Conservation (phyloP, 495 filamentous ascomycete species). For the Pyrenula aspistea region DNA sequence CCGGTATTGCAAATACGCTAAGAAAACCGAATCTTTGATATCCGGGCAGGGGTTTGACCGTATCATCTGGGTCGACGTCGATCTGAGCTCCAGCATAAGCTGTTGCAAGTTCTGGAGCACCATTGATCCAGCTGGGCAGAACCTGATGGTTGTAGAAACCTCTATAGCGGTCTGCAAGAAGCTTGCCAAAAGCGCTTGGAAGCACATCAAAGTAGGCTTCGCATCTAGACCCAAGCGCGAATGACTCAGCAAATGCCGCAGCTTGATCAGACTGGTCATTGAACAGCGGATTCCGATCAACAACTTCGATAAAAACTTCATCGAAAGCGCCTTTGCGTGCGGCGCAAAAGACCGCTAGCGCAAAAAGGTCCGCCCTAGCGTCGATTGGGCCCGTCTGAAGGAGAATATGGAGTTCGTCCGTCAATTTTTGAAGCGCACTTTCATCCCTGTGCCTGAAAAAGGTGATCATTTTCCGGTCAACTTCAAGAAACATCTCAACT, state of each 20-base stretch:
- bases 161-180: constrained; percentile 41
- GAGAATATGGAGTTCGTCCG: constrained; percentile 21
- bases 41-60: constrained; percentile 27
- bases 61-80: constrained; percentile 39
- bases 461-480: constrained; percentile 24
- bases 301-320: constrained; percentile 47
- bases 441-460: constrained; percentile 29
- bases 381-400: constrained; percentile 27
- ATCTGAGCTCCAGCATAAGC: constrained; percentile 42
- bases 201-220: constrained; percentile 47
- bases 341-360: constrained; percentile 42
- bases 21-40: constrained; percentile 45
- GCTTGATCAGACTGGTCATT: constrained; percentile 46
- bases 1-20: constrained; percentile 48
- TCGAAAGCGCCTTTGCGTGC: constrained; percentile 42
- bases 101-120: constrained; percentile 36
- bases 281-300: constrained; percentile 46
- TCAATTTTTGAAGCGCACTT: constrained; percentile 28
- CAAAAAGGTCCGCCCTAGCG: constrained; percentile 36
- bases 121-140: constrained; percentile 39
- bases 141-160: constrained; percentile 34
- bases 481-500: constrained; percentile 31
- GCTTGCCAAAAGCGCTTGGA: constrained; percentile 39
- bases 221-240: constrained; percentile 47
- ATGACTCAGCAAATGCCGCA: constrained; percentile 47